These are phyloP conservation scores for Sugiyamaella smithiae DNA, from an alignment of 805 yeast genomes.

Conservation along the genomic window DNA sequence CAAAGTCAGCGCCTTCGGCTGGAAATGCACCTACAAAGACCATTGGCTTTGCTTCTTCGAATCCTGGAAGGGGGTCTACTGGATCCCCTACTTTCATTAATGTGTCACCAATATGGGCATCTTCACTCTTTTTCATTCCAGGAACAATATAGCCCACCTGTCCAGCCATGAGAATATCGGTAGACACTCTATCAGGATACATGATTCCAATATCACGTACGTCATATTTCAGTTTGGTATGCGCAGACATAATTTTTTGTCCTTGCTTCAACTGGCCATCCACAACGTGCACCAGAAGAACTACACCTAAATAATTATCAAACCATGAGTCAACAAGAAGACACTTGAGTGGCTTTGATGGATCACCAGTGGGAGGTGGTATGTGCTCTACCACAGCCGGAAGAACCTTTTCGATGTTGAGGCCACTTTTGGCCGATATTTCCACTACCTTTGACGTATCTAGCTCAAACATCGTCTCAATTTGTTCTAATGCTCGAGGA, in stretches of 20 bases:
- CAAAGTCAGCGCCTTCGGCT: constrained; percentile 89
- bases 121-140: constrained; percentile 84
- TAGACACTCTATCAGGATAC: constrained; percentile 82
- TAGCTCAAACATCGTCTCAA: constrained; percentile 79
- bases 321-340: constrained; percentile 97
- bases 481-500: constrained; percentile 74
- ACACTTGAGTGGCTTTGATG: constrained; percentile 56
- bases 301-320: constrained; percentile 88
- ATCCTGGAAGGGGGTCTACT: constrained; percentile 84
- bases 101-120: constrained; percentile 91
- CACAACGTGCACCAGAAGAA: constrained; percentile 75
- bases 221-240: constrained; percentile 73
- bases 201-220: constrained; percentile 91
- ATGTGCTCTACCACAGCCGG: constrained; percentile 79
- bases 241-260: constrained; percentile 71
- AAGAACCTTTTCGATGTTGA: constrained; percentile 70
- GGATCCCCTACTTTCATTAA: constrained; percentile 52
- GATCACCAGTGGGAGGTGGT: constrained; percentile 70
- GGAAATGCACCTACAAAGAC: constrained; percentile 98
- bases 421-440: constrained; percentile 90
- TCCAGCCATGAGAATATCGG: constrained; percentile 70
- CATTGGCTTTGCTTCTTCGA: constrained; percentile 97
- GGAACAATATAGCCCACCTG: constrained; percentile 95
- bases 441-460: constrained; percentile 70
- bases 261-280: constrained; percentile 81